Conservation (phyloP, 495 filamentous ascomycete species). For the Eremomyces bilateralis region DNA sequence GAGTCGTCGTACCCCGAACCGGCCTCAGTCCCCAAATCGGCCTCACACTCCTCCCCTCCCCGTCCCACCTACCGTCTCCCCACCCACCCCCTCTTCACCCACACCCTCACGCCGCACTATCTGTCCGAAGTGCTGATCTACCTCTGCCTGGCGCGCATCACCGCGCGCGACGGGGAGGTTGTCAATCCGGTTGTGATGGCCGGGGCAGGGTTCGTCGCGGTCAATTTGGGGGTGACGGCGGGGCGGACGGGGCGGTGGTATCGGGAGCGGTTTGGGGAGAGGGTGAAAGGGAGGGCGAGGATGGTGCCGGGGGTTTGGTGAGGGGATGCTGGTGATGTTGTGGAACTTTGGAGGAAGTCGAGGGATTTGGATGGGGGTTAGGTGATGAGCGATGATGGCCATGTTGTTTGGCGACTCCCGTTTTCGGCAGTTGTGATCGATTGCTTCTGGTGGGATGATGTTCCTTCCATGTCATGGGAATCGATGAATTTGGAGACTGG, state of each 20-base stretch:
- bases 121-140: constrained; percentile 73
- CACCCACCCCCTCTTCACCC: constrained; percentile 80
- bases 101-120: constrained; percentile 85
- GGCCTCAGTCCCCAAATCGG: neutral
- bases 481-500: no score
- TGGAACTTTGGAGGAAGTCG: no score
- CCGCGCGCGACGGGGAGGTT: constrained; percentile 37
- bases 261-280: constrained; percentile 47
- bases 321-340: no score
- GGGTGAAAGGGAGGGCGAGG: no score
- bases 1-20: no score
- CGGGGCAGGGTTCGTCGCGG: constrained; percentile 46
- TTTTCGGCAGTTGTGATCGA: no score
- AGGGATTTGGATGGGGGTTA: no score
- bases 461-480: no score
- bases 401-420: no score
- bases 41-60: constrained; percentile 23
- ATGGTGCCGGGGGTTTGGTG: no score
- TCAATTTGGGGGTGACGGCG: constrained; percentile 73
- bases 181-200: constrained; percentile 55
- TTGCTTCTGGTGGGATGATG: no score
- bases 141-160: constrained; percentile 47
- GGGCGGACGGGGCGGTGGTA: constrained; percentile 63
- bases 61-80: constrained; percentile 46
- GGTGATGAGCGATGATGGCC: no score